Conservation (phyloP, 202 grass and related monocot species). For the Panicum hallii region DNA sequence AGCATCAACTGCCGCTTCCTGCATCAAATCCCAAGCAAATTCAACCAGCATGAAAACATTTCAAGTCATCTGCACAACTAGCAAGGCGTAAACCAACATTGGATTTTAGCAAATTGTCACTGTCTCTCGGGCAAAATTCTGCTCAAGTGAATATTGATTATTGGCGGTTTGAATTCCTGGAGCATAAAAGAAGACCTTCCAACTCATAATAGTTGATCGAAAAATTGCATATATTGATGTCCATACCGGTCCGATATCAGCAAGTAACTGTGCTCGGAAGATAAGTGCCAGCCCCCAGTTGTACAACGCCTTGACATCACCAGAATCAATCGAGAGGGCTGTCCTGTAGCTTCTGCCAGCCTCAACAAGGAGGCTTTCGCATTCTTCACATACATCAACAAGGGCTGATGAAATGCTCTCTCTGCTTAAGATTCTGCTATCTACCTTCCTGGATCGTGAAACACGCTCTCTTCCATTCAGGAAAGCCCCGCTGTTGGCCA, state of each 20-base stretch:
- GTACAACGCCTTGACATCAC: slow-evolving; percentile 80
- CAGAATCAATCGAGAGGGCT: slow-evolving; percentile 75
- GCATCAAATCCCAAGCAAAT: slow-evolving; percentile 44
- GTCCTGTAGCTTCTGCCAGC: slow-evolving; percentile 85
- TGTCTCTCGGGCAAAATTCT: neutral
- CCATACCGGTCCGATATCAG: slow-evolving; percentile 96
- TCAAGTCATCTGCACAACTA: neutral
- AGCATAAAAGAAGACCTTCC: neutral
- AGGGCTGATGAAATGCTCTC: slow-evolving; percentile 64
- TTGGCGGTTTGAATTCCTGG: slow-evolving; percentile 1
- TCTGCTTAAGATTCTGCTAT: slow-evolving; percentile 58
- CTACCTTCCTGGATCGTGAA: slow-evolving; percentile 60
- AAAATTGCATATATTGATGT: neutral
- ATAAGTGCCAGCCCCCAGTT: slow-evolving; percentile 89
- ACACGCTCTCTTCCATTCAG: slow-evolving; percentile 41
- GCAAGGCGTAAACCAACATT: neutral
- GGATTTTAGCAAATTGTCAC: neutral
- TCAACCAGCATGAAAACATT: slow-evolving; percentile 6
- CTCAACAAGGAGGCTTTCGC: slow-evolving; percentile 82
- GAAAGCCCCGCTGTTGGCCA: slow-evolving; percentile 50
- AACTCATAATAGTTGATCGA: neutral
- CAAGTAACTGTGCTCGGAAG: slow-evolving; percentile 83
- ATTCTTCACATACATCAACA: slow-evolving; percentile 80
- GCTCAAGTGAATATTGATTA: neutral
- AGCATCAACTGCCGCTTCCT: slow-evolving; percentile 88